Evolutionary conservation across 2,329 filamentous ascomycete species (phyloP).

Genomic region (Trichoderma endophyticum): DNA sequence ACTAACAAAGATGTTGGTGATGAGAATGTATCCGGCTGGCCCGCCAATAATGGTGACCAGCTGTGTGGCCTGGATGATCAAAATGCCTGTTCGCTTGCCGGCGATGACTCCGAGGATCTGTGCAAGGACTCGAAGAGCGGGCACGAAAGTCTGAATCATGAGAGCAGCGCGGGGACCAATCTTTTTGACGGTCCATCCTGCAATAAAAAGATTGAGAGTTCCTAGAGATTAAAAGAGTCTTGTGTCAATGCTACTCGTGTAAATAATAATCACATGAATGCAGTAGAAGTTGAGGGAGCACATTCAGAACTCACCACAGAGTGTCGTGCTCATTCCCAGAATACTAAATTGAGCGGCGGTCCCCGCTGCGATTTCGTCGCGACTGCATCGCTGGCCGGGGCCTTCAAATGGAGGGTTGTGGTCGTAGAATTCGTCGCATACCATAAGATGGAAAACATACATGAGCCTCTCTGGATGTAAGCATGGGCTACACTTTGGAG

Average conservation of each 20-base stretch:
- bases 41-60: slow-evolving; percentile 66
- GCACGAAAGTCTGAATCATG: slow-evolving; percentile 60
- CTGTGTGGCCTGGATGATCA: slow-evolving; percentile 65
- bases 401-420: slow-evolving; percentile 50
- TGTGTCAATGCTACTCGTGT: background rate
- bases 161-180: slow-evolving; percentile 63
- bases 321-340: slow-evolving; percentile 63
- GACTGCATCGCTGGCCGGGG: slow-evolving; percentile 53
- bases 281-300: background rate
- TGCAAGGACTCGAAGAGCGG: slow-evolving; percentile 59
- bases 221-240: slow-evolving; percentile 19
- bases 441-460: slow-evolving; percentile 69
- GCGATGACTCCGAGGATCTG: slow-evolving; percentile 64
- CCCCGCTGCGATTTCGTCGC: slow-evolving; percentile 60
- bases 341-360: slow-evolving; percentile 64
- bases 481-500: background rate
- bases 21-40: slow-evolving; percentile 65
- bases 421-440: slow-evolving; percentile 66
- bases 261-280: background rate
- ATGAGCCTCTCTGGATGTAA: slow-evolving; percentile 40
- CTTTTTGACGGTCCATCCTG: slow-evolving; percentile 63
- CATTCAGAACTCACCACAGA: slow-evolving; percentile 49
- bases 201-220: slow-evolving; percentile 64
- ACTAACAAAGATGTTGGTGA: slow-evolving; percentile 65
- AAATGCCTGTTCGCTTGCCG: slow-evolving; percentile 60